A percentile compares a stretch with the other conserved stretches of the same genome.
Evolutionary conservation across 1,284 basidiomycete species (phyloP).

Genomic region (Peniophora sp.): DNA sequence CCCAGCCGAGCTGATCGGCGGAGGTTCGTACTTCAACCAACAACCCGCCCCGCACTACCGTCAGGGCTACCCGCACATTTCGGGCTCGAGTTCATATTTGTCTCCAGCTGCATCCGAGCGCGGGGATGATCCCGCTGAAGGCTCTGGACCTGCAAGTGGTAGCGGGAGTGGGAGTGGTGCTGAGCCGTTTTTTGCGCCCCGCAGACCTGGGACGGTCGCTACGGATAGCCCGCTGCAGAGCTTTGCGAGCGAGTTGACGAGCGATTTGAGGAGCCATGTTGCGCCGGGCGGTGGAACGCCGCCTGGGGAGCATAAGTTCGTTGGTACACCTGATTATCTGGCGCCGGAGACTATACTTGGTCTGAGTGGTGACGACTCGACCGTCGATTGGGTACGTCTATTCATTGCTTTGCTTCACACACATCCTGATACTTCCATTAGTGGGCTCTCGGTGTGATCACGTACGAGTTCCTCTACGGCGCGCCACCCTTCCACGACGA

Average conservation of each 20-base stretch:
- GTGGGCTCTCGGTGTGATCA: slow-evolving; percentile 98
- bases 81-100: slow-evolving; percentile 50
- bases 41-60: slow-evolving; percentile 50
- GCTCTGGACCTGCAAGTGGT: slow-evolving; percentile 84
- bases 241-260: slow-evolving; percentile 75
- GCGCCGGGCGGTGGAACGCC: slow-evolving; percentile 54
- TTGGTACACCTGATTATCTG: slow-evolving; percentile 95
- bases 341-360: slow-evolving; percentile 96
- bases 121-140: slow-evolving; percentile 73
- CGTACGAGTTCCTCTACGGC: slow-evolving; percentile 97
- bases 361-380: slow-evolving; percentile 89
- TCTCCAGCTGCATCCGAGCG: slow-evolving; percentile 31
- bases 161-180: slow-evolving; percentile 29
- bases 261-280: slow-evolving; percentile 65
- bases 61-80: slow-evolving; percentile 22
- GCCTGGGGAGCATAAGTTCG: slow-evolving; percentile 85
- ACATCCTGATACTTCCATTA: slow-evolving; percentile 19
- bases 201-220: slow-evolving; percentile 28
- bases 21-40: slow-evolving; percentile 79
- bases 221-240: slow-evolving; percentile 74
- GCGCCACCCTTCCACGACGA: slow-evolving; percentile 97
- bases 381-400: slow-evolving; percentile 87
- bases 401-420: slow-evolving; percentile 1
- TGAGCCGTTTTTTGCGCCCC: slow-evolving; percentile 44
- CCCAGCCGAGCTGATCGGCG: slow-evolving; percentile 42